Conservation (phyloP, 306 rosid genomes). For the Fragaria nilgerrensis region DNA sequence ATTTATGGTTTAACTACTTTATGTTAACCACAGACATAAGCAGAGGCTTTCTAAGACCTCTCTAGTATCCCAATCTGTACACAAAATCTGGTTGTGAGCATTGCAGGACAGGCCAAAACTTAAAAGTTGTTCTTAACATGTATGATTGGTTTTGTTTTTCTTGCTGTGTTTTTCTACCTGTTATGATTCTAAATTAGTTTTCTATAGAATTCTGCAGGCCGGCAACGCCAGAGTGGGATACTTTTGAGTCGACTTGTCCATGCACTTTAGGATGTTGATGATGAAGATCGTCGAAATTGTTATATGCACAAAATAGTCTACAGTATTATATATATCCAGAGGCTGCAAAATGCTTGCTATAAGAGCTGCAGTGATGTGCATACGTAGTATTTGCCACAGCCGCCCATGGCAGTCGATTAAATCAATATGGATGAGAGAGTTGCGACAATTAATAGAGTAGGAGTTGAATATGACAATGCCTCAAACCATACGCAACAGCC, state of each 20-base stretch:
- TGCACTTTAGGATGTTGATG: not conserved
- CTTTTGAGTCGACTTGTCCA: not conserved
- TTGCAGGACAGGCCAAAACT: conserved; percentile 6
- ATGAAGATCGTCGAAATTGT: not conserved
- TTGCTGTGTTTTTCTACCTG: not conserved
- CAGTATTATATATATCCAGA: not conserved
- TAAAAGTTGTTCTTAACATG: not conserved
- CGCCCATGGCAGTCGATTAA: conserved; percentile 2
- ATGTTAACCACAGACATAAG: not conserved
- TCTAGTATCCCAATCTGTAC: not conserved
- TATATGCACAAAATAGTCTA: not conserved
- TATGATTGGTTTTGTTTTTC: conserved; percentile 2
- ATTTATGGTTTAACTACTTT: conserved; percentile 21
- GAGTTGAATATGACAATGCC: not conserved
- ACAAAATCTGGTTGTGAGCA: not conserved
- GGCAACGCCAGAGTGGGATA: conserved; percentile 5
- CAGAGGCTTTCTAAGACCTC: not conserved
- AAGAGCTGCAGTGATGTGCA: not conserved
- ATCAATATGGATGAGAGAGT: conserved; percentile 2
- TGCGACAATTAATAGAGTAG: not conserved
- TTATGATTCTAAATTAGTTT: not conserved
- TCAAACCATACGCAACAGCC: conserved; percentile 10
- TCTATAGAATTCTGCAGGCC: not conserved
- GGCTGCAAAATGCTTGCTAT: not conserved
- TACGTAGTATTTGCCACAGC: not conserved